These are phyloP conservation scores for Chaetomiaceae sp. DNA, from an alignment of 2,329 filamentous ascomycete species.

Conservation along the genomic window DNA sequence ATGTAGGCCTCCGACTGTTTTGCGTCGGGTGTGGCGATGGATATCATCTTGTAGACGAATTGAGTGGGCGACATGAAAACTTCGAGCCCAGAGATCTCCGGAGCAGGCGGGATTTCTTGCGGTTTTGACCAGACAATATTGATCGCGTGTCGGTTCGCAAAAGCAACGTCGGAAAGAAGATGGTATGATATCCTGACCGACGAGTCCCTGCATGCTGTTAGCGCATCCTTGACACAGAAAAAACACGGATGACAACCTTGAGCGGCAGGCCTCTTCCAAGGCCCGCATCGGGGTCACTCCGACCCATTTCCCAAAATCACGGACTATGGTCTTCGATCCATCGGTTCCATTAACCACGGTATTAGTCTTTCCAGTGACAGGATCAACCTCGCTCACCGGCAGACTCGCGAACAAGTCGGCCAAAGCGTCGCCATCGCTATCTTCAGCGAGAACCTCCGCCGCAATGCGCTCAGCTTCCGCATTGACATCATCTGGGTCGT, in stretches of 20 bases:
- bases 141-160: constrained; percentile 71
- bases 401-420: constrained; percentile 57
- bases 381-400: constrained; percentile 57
- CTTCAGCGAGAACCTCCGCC: constrained; percentile 53
- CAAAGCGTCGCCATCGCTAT: constrained; percentile 46
- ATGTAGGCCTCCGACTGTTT: constrained; percentile 85
- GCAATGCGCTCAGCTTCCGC: constrained; percentile 56
- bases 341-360: constrained; percentile 51
- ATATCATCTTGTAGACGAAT: constrained; percentile 68
- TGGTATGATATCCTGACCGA: constrained; percentile 63
- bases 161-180: constrained; percentile 67
- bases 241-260: constrained; percentile 53
- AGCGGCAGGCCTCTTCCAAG: constrained; percentile 82
- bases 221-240: constrained; percentile 12
- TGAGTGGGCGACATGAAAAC: constrained; percentile 44
- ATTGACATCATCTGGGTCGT: constrained; percentile 42
- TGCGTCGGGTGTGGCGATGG: constrained; percentile 66
- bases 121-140: constrained; percentile 75
- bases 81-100: constrained; percentile 42
- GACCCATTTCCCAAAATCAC: constrained; percentile 80
- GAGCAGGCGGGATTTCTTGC: constrained; percentile 46
- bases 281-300: constrained; percentile 72
- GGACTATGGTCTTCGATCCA: constrained; percentile 57
- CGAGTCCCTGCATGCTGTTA: constrained; percentile 54
- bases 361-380: constrained; percentile 52